Conservation (phyloP, 495 filamentous ascomycete species). For the Aspergillus ellipticus region DNA sequence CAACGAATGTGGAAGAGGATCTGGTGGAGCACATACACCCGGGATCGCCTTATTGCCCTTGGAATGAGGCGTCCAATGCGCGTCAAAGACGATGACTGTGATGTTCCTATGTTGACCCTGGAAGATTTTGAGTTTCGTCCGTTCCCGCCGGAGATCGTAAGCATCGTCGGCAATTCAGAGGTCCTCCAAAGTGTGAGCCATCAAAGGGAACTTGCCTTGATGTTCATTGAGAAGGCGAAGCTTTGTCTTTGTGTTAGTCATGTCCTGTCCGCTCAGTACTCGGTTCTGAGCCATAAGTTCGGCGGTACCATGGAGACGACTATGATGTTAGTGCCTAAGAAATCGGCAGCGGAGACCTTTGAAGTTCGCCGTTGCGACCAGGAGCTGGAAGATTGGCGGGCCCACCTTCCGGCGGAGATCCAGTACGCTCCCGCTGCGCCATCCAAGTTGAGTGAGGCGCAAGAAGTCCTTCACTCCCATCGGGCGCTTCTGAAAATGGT, state of each 20-base stretch:
- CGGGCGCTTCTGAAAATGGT: constrained; percentile 82
- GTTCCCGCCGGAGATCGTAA: constrained; percentile 59
- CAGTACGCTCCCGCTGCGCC: constrained; percentile 51
- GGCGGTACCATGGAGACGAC: constrained; percentile 72
- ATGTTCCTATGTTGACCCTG: constrained; percentile 80
- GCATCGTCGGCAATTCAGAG: constrained; percentile 64
- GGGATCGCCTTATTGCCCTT: constrained; percentile 80
- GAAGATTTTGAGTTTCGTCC: constrained; percentile 77
- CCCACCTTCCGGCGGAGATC: constrained; percentile 63
- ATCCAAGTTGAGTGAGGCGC: constrained; percentile 42
- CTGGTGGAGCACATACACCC: constrained; percentile 94
- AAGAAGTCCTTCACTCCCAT: constrained; percentile 64
- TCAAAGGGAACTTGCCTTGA: constrained; percentile 70
- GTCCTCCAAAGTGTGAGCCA: constrained; percentile 58
- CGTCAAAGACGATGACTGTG: constrained; percentile 85
- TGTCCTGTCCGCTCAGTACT: constrained; percentile 82
- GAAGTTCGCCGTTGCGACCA: constrained; percentile 69
- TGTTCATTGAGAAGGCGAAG: constrained; percentile 90
- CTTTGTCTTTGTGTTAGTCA: constrained; percentile 82
- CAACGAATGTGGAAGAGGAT: constrained; percentile 84
- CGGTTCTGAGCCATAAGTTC: constrained; percentile 77
- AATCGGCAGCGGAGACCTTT: constrained; percentile 70
- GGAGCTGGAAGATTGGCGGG: constrained; percentile 69
- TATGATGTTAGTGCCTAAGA: constrained; percentile 87
- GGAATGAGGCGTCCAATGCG: constrained; percentile 86